Evolutionary conservation across 495 filamentous ascomycete genomes (phyloP).

Genomic region (Penicillium bialowiezense): DNA sequence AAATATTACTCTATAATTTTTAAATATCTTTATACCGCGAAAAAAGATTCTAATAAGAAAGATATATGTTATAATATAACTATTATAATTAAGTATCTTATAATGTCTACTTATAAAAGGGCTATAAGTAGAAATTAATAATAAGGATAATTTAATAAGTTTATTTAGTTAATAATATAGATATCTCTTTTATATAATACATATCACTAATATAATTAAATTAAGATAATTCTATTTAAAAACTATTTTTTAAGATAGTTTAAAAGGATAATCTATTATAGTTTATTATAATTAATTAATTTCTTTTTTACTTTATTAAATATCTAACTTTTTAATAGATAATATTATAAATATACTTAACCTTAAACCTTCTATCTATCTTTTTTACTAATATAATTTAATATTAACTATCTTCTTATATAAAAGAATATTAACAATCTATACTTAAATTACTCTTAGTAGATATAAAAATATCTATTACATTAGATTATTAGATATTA

Average conservation of each 20-base stretch:
- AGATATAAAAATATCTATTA: neutral
- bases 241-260: neutral
- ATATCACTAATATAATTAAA: too few species aligned
- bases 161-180: neutral
- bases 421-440: neutral
- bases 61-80: slow-evolving; percentile 3
- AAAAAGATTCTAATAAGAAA: neutral
- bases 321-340: neutral
- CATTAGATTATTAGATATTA: neutral
- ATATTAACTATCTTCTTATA: neutral
- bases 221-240: neutral
- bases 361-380: slow-evolving; percentile 18
- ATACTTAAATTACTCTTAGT: neutral
- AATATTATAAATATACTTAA: neutral
- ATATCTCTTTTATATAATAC: too few species aligned
- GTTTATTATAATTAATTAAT: neutral
- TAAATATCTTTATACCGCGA: slow-evolving; percentile 5
- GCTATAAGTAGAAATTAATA: too few species aligned
- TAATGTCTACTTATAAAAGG: too few species aligned
- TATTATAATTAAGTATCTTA: slow-evolving; percentile 2
- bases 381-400: neutral
- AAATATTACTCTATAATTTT: slow-evolving; percentile 1
- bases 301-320: neutral
- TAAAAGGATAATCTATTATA: neutral
- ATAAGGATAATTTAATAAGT: too few species aligned